Conservation (phyloP, 257 asterid species). For the Solanum tacnaense region DNA sequence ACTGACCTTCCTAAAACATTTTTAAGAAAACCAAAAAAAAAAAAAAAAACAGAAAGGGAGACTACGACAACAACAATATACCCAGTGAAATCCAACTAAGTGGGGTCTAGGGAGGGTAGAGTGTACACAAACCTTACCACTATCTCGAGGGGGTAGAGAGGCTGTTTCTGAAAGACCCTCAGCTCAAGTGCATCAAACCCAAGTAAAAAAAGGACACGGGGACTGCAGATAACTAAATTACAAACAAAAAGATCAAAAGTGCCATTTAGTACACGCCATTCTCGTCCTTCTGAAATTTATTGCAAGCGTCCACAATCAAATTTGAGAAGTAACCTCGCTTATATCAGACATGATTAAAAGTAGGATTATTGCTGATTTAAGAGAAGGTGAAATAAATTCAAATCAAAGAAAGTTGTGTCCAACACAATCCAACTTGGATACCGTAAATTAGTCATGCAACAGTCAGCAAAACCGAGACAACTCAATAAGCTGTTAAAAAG, state of each 20-base stretch:
- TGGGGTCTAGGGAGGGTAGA: not conserved
- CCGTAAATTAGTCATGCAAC: not conserved
- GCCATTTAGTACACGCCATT: not conserved
- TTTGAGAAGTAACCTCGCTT: not conserved
- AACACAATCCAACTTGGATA: not conserved
- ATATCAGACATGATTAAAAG: not conserved
- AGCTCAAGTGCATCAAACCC: not conserved
- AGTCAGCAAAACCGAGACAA: not conserved
- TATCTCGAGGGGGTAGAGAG: not conserved
- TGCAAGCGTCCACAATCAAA: not conserved
- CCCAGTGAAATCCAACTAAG: not conserved
- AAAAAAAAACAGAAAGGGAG: not conserved
- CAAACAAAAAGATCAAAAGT: not conserved
- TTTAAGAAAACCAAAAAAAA: not conserved
- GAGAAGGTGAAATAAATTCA: not conserved
- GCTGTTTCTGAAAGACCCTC: not conserved
- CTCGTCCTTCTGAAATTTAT: not conserved
- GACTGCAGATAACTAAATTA: not conserved
- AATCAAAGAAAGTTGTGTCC: not conserved
- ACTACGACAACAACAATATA: not conserved
- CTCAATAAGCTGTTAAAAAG: not conserved
- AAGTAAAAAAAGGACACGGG: not conserved
- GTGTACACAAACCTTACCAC: not conserved
- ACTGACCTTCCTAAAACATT: not conserved
- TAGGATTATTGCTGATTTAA: not conserved